Percentiles rank a stretch among this genome's conserved stretches.
phyloP scores from a whole-genome alignment of 129 eudicot species.

The Dittrichia graveolens region DNA sequence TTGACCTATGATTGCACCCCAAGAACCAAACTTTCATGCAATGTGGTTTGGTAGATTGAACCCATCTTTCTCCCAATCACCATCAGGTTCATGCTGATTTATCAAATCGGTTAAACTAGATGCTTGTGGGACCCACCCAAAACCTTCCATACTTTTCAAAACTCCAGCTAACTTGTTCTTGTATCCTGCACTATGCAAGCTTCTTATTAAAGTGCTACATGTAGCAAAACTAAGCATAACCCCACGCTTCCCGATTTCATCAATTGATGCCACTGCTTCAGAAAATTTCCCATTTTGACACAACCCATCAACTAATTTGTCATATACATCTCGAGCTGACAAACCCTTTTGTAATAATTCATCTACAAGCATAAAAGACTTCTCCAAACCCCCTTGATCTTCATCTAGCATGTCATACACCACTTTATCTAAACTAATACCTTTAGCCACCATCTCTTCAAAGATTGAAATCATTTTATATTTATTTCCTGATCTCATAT shows the following conservation, averaged over 20 bases:
- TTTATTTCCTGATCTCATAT: conserved; percentile 51
- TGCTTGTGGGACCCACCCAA: conserved; percentile 65
- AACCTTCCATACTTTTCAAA: conserved; percentile 58
- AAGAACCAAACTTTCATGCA: conserved; percentile 40
- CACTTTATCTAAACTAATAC: conserved; percentile 69
- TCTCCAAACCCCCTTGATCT: conserved; percentile 58
- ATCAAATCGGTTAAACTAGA: conserved; percentile 51
- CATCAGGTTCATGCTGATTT: conserved; percentile 27
- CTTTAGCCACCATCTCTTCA: conserved; percentile 67
- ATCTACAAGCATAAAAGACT: conserved; percentile 50
- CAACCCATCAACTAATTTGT: conserved; percentile 45
- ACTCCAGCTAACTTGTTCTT: conserved; percentile 51
- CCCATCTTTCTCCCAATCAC: conserved; percentile 29
- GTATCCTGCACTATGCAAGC: conserved; percentile 53
- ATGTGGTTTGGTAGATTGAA: conserved; percentile 29
- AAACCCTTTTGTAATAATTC: conserved; percentile 56
- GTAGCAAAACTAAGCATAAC: conserved; percentile 60
- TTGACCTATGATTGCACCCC: conserved; percentile 31
- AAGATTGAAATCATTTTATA: conserved; percentile 61
- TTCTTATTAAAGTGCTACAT: conserved; percentile 51
- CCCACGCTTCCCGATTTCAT: conserved; percentile 65
- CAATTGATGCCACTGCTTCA: conserved; percentile 50
- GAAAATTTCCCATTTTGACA: conserved; percentile 54
- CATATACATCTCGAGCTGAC: conserved; percentile 47
- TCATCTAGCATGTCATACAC: conserved; percentile 54